Base-by-base conservation (phyloP, 1,284 basidiomycete genomes). In the Ganoderma sinense region DNA sequence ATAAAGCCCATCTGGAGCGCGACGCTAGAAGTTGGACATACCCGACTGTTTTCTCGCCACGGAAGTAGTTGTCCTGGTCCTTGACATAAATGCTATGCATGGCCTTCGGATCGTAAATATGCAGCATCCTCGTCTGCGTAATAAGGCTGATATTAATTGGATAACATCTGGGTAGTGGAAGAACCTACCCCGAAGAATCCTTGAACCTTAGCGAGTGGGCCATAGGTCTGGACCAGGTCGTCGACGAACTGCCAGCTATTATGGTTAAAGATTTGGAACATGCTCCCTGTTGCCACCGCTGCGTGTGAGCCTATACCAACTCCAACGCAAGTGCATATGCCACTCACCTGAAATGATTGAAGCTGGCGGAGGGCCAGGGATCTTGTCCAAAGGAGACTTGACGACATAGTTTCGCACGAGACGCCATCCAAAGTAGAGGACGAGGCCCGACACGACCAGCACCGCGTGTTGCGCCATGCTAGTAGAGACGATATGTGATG, bases 1-100 rank as follows among this genome's bases (percentile, higher is more conserved):
- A 23, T 11, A n/a, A 7, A 8, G 4, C n/a, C 10, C 6, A 4
- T 39, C 7, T 8, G 62, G 33, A 3, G 20, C 13, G 6, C 36
- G 26, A 10, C 5, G 18, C 13, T 33, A 2, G 40, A 40, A 10
- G 10, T 29, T 4, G 31, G 11, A 39, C 41, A 2, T 33, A 59
- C 39, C 48, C 36, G 4, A 41, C n/a, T 2, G 10, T 13, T 26
- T 31, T 14, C 29, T 23, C 23, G n/a, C 53, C 60, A 31, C 78
- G 74, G 23, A 76, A 74, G 62, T 76, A 81, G 33, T 70, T 65
- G n/a, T 77, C 66, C 61, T 77, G 75, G 39, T 82, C 80, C 64
- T 79, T 80, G 26, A 79, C 69, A 4, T 80, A 26, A 20, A 82
- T 75, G 40, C 70, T 74, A 40, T 78, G 73, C 40, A 80, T 63